Percentiles rank a stretch among this genome's conserved stretches.
These are phyloP conservation scores for Alternaria triticimaculans DNA, from an alignment of 2,329 filamentous ascomycete species.

Conservation along the genomic window DNA sequence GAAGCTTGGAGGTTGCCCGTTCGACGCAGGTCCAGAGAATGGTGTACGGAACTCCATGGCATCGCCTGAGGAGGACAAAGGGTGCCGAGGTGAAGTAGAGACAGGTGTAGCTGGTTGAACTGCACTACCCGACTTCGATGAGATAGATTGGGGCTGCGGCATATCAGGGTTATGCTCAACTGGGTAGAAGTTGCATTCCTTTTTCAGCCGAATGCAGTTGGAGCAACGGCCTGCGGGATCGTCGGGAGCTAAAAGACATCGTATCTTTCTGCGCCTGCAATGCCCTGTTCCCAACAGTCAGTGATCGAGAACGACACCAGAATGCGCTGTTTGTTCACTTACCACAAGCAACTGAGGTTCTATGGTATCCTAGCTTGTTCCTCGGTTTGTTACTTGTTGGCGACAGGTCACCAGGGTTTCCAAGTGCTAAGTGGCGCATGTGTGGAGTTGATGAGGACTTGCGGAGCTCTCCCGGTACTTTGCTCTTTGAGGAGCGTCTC, in stretches of 20 bases:
- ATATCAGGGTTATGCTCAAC: constrained; percentile 75
- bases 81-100: constrained; percentile 56
- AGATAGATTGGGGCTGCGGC: constrained; percentile 52
- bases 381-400: constrained; percentile 70
- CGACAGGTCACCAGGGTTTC: constrained; percentile 52
- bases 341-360: constrained; percentile 96
- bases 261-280: constrained; percentile 90
- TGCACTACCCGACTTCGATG: constrained; percentile 54
- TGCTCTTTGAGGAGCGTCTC: constrained; percentile 49
- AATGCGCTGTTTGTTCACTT: constrained; percentile 55
- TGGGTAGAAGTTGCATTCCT: constrained; percentile 90
- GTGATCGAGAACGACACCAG: constrained; percentile 6
- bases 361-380: constrained; percentile 94
- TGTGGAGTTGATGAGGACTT: constrained; percentile 57
- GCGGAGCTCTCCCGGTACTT: constrained; percentile 49
- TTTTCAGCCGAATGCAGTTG: constrained; percentile 93
- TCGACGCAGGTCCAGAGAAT: constrained; percentile 25
- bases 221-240: constrained; percentile 80
- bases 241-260: constrained; percentile 79
- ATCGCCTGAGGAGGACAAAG: constrained; percentile 32
- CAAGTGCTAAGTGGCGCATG: constrained; percentile 51
- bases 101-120: constrained; percentile 54
- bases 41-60: constrained; percentile 40
- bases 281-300: constrained; percentile 66
- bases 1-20: constrained; percentile 27